These are phyloP conservation scores for Saksenaea oblongispora DNA, from an alignment of 371 early-diverging fungal species.

Conservation along the genomic window DNA sequence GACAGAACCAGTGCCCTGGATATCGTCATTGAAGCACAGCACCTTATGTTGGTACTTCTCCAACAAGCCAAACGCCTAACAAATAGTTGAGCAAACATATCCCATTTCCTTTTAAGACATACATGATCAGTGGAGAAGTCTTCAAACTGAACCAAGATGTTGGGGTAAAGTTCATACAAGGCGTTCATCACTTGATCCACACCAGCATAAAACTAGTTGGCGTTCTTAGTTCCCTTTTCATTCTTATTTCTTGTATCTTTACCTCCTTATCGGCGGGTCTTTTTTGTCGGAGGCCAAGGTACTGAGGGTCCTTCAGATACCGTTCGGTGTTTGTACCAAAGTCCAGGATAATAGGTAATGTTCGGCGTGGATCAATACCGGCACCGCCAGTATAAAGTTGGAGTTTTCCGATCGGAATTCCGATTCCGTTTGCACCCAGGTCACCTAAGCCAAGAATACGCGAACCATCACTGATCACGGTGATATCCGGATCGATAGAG, in stretches of 20 bases:
- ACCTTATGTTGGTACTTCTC: conserved; percentile 66
- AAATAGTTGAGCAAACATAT: conserved; percentile 10
- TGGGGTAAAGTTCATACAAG: conserved; percentile 70
- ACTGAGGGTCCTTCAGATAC: conserved; percentile 80
- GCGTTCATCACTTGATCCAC: conserved; percentile 80
- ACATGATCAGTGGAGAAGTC: conserved; percentile 89
- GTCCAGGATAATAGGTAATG: conserved; percentile 87
- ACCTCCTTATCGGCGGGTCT: conserved; percentile 68
- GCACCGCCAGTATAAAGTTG: conserved; percentile 90
- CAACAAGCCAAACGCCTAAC: conserved; percentile 69
- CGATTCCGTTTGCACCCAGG: conserved; percentile 90
- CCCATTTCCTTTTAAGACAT: conserved; percentile 9
- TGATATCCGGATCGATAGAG: conserved; percentile 63
- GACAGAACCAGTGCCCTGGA: conserved; percentile 88
- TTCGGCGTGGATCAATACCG: conserved; percentile 84
- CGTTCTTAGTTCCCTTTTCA: neutral
- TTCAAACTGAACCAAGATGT: conserved; percentile 88
- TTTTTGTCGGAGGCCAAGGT: conserved; percentile 77
- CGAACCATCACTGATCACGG: conserved; percentile 92
- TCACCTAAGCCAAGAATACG: conserved; percentile 93
- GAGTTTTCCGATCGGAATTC: conserved; percentile 91
- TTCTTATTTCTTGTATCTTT: neutral
- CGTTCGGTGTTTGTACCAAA: conserved; percentile 86
- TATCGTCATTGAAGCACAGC: conserved; percentile 74
- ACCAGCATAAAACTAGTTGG: conserved; percentile 68